phyloP scores from a whole-genome alignment of 768 basidiomycete species.

The Podaxis sp. region DNA sequence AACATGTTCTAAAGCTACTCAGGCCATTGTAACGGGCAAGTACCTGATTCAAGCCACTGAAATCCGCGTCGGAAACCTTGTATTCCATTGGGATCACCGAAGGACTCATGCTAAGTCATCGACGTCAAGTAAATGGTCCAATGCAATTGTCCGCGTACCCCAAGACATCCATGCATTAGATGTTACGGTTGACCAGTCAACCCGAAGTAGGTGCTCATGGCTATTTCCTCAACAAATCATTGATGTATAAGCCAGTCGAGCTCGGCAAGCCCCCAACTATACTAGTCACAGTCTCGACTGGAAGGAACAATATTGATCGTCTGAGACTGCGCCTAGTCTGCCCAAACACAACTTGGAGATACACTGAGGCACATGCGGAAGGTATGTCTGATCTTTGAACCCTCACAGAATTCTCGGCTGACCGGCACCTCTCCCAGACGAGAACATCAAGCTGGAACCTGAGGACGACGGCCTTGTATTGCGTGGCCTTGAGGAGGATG shows the following conservation, averaged over 20 bases:
- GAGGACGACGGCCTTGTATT: slow-evolving; percentile 47
- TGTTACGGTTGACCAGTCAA: slow-evolving; percentile 61
- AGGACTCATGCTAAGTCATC: slow-evolving; percentile 33
- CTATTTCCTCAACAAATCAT: not conserved
- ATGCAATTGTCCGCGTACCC: slow-evolving; percentile 56
- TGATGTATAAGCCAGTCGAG: slow-evolving; percentile 46
- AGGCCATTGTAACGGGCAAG: slow-evolving; percentile 73
- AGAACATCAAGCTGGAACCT: slow-evolving; percentile 30
- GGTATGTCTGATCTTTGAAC: slow-evolving; percentile 21
- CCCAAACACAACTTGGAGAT: slow-evolving; percentile 53
- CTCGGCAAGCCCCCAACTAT: slow-evolving; percentile 59
- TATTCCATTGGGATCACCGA: slow-evolving; percentile 64
- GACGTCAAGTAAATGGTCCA: slow-evolving; percentile 25
- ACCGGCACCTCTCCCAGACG: slow-evolving; percentile 10
- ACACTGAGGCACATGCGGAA: slow-evolving; percentile 40
- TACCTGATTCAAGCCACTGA: slow-evolving; percentile 71
- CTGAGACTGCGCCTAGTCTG: slow-evolving; percentile 55
- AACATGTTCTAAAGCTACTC: slow-evolving; percentile 7
- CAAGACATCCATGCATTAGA: slow-evolving; percentile 63
- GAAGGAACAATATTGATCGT: slow-evolving; percentile 63
- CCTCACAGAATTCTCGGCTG: not conserved
- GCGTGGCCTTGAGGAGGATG: slow-evolving; percentile 45
- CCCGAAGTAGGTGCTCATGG: slow-evolving; percentile 4
- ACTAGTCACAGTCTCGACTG: slow-evolving; percentile 58
- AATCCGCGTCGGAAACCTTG: slow-evolving; percentile 60